Percentiles rank a stretch among this genome's conserved stretches.
Conservation (phyloP, 768 basidiomycete species). For the Strobilomyces echinocephalus region DNA sequence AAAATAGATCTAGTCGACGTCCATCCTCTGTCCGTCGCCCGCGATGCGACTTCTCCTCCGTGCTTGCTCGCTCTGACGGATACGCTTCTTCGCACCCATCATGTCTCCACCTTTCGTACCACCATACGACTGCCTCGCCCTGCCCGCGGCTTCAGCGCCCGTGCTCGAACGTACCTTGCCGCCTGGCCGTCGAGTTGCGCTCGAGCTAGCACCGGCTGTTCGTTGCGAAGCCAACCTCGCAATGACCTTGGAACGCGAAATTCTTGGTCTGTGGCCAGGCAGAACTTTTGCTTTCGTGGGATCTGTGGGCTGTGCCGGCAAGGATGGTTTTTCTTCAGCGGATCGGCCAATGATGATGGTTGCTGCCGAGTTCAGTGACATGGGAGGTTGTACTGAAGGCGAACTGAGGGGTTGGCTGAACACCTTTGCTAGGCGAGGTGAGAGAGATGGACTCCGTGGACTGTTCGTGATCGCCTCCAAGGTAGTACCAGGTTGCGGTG, state of each 20-base stretch:
- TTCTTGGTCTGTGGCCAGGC: conserved; percentile 61
- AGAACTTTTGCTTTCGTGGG: conserved; percentile 29
- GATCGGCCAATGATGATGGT: conserved; percentile 19
- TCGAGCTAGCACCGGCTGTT: conserved; percentile 27
- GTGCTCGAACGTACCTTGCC: conserved; percentile 49
- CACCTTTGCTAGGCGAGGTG: conserved; percentile 31
- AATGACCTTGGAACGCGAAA: conserved; percentile 78
- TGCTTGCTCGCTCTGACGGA: conserved; percentile 72
- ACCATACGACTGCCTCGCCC: conserved; percentile 18
- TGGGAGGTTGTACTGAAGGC: conserved; percentile 19
- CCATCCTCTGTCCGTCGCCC: conserved; percentile 13
- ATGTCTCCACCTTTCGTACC: conserved; percentile 34
- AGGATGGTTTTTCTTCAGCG: background rate
- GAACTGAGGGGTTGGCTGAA: conserved; percentile 51
- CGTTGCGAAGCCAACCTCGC: conserved; percentile 72
- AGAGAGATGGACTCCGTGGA: conserved; percentile 15
- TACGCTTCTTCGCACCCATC: conserved; percentile 67
- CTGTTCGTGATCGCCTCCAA: conserved; percentile 35
- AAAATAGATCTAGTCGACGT: conserved; percentile 6
- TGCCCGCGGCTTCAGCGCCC: conserved; percentile 33
- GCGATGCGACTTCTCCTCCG: conserved; percentile 46
- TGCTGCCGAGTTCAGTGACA: conserved; percentile 31
- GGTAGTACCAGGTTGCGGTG: conserved; percentile 15
- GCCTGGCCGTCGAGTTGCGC: conserved; percentile 19
- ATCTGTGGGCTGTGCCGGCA: conserved; percentile 12